These are phyloP conservation scores for Pouteria campechiana DNA, from an alignment of 179 eudicot species.

Conservation along the genomic window DNA sequence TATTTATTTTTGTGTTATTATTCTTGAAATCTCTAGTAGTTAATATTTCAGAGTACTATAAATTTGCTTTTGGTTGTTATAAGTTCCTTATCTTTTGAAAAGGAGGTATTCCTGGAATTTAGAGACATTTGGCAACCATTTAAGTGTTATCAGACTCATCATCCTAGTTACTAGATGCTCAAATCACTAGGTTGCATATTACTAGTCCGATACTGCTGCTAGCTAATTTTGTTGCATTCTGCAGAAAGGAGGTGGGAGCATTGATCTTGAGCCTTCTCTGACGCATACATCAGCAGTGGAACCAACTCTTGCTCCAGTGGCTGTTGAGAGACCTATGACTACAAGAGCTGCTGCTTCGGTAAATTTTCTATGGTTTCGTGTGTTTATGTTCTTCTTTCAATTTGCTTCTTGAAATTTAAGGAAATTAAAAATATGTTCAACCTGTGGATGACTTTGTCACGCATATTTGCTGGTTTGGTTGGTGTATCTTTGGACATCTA, in stretches of 20 bases:
- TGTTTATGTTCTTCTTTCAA: background rate
- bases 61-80: background rate
- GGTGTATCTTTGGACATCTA: no score
- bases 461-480: no score
- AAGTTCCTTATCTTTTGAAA: constrained; percentile 1
- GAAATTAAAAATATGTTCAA: no score
- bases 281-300: constrained; percentile 86
- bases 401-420: no score
- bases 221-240: constrained; percentile 1
- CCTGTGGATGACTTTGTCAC: no score
- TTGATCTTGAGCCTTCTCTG: constrained; percentile 87
- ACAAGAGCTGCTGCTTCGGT: constrained; percentile 99
- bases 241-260: constrained; percentile 90
- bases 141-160: no score
- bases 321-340: constrained; percentile 97
- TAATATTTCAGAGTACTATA: background rate
- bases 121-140: no score
- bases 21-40: background rate
- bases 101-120: no score
- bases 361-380: constrained; percentile 1
- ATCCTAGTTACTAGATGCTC: background rate
- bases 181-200: constrained; percentile 2
- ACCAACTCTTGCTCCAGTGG: constrained; percentile 97
- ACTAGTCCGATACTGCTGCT: background rate
- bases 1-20: background rate